Evolutionary conservation across 1,139 yeast genomes (phyloP), one percentile per base, ranked within the genome.

Genomic region (Hemisphaericaspora xylanilytica): DNA sequence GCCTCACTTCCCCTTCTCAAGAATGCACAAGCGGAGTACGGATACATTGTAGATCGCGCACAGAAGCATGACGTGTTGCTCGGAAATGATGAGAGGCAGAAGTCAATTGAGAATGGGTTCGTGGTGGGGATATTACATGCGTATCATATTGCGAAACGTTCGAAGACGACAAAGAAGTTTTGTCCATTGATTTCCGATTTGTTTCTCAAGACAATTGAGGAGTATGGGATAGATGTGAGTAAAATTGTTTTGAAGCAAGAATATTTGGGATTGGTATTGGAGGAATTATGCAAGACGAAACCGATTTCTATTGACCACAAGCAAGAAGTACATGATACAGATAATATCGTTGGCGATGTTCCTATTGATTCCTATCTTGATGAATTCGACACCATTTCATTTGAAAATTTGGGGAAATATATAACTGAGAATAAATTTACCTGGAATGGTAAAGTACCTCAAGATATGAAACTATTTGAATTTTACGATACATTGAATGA

Each of bases 351-450:
- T n/a, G n/a, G n/a, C n/a, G n/a, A 8, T 11, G 31, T 36, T 1
- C 40, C 52, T 0, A 49, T 60, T 5, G 54, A 49, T 2, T 16
- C 38, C 2, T 55, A 46, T 28, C 46, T 44, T 35, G 52, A 53
- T 31, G 44, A 43, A 7, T 47, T 48, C 30, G 60, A 60, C 4
- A 47, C 50, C 18, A 35, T 59, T 11, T 52, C 52, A 22, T 56
- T 52, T 31, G 44, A 47, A 1, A 44, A 43, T 1, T 40, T 63
- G 9, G 59, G 66, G 38, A 17, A 40, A 2, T 62, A 58, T 39
- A 57, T 64, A 9, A 40, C 47, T 2, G 35, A 40, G 0, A 43
- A 47, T 7, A 39, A 37, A 14, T 43, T 42, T 20, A 20, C 15
- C 24, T 44, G 45, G 46, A 39, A 41, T 11, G 40, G 36, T 3